Base-by-base conservation (phyloP, 139 green algal genomes). In the Yamagishiella unicocca region DNA sequence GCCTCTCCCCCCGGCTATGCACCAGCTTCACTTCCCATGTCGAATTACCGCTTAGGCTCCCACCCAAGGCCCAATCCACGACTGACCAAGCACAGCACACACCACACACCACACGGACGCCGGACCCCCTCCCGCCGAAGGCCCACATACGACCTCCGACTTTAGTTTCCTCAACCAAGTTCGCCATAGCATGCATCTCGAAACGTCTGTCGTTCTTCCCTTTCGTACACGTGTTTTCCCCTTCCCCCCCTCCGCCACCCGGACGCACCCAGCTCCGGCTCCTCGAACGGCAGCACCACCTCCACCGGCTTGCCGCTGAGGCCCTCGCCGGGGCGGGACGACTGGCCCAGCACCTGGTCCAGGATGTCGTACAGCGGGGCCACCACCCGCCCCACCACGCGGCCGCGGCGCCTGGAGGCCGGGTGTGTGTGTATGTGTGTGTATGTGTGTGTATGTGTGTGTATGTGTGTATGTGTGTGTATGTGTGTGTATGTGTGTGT, bases 191-290 rank as follows among this genome's bases (percentile, higher is more conserved):
- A n/a, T n/a, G n/a, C n/a, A n/a, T n/a, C n/a, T n/a, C n/a, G n/a
- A n/a, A n/a, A n/a, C n/a, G n/a, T n/a, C n/a, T n/a, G n/a, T n/a
- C n/a, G n/a, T n/a, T n/a, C n/a, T n/a, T n/a, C n/a, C n/a, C n/a
- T n/a, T n/a, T n/a, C n/a, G n/a, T n/a, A n/a, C n/a, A n/a, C n/a
- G n/a, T n/a, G n/a, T n/a, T n/a, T n/a, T n/a, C 50, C 50, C 67
- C 17, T 24, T 25, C 1, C 37, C 35, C 35, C 37, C 33, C 67
- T 29, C 37, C 37, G 17, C 67, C 37, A 1, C 67, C 42, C 24
- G 25, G 37, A 55, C 81, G 3, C 81, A 78, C 81, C 81, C 35
- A 87, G 64, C 45, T 87, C 81, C 37, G 10, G 27, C 55, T 87
- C 81, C 29, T 87, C 64, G 31, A 87, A 87, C 5, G 33, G 25